phyloP scores from a whole-genome alignment of 305 asterid species.

The Solanum hybrid region DNA sequence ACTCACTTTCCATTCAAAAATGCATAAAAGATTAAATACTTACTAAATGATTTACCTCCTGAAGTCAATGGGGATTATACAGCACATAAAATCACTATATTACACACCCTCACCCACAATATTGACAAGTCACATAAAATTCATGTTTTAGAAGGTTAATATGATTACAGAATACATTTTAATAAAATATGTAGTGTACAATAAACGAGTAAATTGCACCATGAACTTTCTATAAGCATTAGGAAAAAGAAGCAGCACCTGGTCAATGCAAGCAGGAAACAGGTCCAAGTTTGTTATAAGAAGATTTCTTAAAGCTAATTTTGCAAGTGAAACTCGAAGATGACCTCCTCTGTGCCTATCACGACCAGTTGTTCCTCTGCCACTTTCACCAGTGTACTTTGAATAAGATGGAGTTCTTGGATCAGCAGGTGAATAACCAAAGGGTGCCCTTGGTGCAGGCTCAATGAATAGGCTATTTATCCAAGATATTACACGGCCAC shows the following conservation, averaged over 20 bases:
- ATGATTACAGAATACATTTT: not conserved
- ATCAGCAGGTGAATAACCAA: conserved; percentile 98
- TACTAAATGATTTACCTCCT: not conserved
- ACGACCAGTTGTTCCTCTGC: conserved; percentile 73
- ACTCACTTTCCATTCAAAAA: not conserved
- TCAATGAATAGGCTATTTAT: conserved; percentile 95
- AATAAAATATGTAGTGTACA: not conserved
- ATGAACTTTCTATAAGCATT: not conserved
- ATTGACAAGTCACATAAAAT: not conserved
- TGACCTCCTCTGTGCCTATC: conserved; percentile 98
- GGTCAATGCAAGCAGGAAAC: conserved; percentile 99
- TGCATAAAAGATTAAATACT: not conserved
- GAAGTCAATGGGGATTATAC: not conserved
- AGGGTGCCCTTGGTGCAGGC: conserved; percentile 96
- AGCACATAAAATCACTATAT: not conserved
- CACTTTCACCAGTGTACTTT: conserved; percentile 76
- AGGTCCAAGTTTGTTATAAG: conserved; percentile 96
- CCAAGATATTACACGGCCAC: conserved; percentile 99
- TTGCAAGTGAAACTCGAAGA: conserved; percentile 86
- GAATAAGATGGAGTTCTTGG: conserved; percentile 97
- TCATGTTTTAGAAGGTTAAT: not conserved
- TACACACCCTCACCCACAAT: not conserved
- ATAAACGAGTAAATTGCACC: not conserved
- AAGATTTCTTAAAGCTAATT: conserved; percentile 86
- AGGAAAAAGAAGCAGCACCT: conserved; percentile 22